Percentiles rank a stretch among this genome's conserved stretches.
These are phyloP conservation scores for Torulaspora indica DNA, from an alignment of 805 yeast species.

Conservation along the genomic window DNA sequence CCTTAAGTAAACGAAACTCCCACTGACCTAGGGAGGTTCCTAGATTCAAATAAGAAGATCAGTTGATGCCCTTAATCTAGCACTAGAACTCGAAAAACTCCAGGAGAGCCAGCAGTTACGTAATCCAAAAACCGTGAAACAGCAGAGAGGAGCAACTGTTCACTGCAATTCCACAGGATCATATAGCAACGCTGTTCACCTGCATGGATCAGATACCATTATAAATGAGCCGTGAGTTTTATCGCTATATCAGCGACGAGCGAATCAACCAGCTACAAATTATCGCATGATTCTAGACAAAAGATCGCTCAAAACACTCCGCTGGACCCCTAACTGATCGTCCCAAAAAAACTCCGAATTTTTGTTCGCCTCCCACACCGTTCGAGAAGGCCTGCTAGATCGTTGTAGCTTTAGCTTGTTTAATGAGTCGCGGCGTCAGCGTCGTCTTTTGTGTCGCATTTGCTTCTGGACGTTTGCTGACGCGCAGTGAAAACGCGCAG, in stretches of 20 bases:
- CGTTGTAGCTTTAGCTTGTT: not conserved
- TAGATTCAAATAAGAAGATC: not conserved
- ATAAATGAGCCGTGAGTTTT: too few species aligned
- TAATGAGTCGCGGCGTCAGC: not conserved
- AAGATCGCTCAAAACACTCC: not conserved
- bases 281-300: not conserved
- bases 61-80: not conserved
- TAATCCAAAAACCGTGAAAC: too few species aligned
- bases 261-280: not conserved
- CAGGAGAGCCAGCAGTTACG: not conserved
- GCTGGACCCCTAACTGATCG: not conserved
- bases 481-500: constrained; percentile 8
- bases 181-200: not conserved
- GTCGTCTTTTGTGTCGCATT: not conserved
- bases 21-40: not conserved
- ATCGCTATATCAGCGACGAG: not conserved
- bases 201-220: not conserved
- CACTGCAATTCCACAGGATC: not conserved
- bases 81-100: not conserved
- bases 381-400: not conserved
- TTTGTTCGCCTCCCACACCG: not conserved
- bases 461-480: constrained; percentile 7
- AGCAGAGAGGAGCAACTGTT: too few species aligned
- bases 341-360: not conserved
- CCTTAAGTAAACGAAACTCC: not conserved